phyloP scores from a whole-genome alignment of 768 basidiomycete genomes.

The Lyophyllum decastes region DNA sequence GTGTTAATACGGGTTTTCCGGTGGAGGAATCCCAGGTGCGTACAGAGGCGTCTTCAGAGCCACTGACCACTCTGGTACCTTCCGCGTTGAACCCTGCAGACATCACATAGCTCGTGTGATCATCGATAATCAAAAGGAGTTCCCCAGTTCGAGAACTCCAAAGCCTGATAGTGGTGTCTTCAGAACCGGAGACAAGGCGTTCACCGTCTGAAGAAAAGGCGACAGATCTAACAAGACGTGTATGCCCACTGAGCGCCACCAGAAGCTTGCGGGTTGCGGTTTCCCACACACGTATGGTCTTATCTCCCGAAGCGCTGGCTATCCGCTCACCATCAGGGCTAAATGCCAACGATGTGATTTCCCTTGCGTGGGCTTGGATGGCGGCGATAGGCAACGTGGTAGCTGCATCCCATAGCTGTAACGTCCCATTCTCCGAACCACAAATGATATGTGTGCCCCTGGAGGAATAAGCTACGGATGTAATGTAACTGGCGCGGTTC shows the following conservation, averaged over 20 bases:
- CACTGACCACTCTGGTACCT: slow-evolving; percentile 5
- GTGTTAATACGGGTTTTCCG: not conserved
- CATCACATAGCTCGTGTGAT: slow-evolving; percentile 11
- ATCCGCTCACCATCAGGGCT: slow-evolving; percentile 3
- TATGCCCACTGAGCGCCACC: slow-evolving; percentile 1
- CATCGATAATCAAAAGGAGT: slow-evolving; percentile 2
- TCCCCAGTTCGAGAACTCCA: slow-evolving; percentile 8
- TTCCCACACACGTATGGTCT: slow-evolving; percentile 6
- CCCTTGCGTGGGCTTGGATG: slow-evolving; percentile 1
- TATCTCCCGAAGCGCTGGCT: slow-evolving; percentile 9
- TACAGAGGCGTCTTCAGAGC: slow-evolving; percentile 8
- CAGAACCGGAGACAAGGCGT: slow-evolving; percentile 5
- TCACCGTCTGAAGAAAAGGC: slow-evolving; percentile 6
- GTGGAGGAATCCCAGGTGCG: slow-evolving; percentile 10
- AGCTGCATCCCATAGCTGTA: slow-evolving; percentile 12
- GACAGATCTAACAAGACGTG: slow-evolving; percentile 10
- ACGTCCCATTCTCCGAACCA: slow-evolving; percentile 6
- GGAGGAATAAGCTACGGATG: slow-evolving; percentile 8
- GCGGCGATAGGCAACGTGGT: slow-evolving; percentile 3
- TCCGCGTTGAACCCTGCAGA: slow-evolving; percentile 4
- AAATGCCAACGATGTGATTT: slow-evolving; percentile 5
- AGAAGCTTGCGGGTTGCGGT: not conserved
- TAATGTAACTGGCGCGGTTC: slow-evolving; percentile 8
- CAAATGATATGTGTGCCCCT: slow-evolving; percentile 1
- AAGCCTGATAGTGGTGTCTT: slow-evolving; percentile 6